Conservation (phyloP, 1,139 yeast species). For the Debaryomyces nepalensis region DNA sequence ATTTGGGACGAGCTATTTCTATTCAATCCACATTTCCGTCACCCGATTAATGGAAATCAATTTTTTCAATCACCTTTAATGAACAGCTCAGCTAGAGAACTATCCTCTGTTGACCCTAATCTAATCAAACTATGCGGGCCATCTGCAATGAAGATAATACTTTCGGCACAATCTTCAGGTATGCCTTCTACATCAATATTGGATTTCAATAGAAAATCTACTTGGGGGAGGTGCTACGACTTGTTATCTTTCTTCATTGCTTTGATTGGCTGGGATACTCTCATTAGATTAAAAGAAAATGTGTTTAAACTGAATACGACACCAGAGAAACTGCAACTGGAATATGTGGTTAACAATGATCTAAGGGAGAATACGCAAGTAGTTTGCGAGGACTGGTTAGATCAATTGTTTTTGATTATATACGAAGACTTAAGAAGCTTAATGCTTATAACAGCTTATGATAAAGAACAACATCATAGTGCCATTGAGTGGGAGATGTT, state of each 20-base stretch:
- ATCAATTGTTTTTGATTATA: conserved; percentile 41
- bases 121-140: conserved; percentile 38
- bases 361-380: conserved; percentile 15
- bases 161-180: conserved; percentile 43
- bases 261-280: conserved; percentile 45
- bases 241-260: conserved; percentile 44
- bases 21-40: conserved; percentile 38
- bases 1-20: conserved; percentile 41
- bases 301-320: conserved; percentile 20
- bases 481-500: conserved; percentile 50
- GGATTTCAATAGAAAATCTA: conserved; percentile 40
- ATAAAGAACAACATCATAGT: conserved; percentile 40
- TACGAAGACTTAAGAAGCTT: conserved; percentile 45
- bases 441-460: conserved; percentile 31
- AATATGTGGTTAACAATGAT: conserved; percentile 27
- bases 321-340: conserved; percentile 12
- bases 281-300: conserved; percentile 30
- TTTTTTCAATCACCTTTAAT: conserved; percentile 45
- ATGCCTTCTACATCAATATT: conserved; percentile 32
- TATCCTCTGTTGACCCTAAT: conserved; percentile 42
- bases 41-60: conserved; percentile 40
- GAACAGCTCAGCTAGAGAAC: conserved; percentile 37
- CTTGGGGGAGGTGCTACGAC: conserved; percentile 52
- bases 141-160: conserved; percentile 28
- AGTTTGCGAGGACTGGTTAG: conserved; percentile 45